Evolutionary conservation across 2,329 filamentous ascomycete species (phyloP).

Genomic region (Paracoccidioides brasiliensis): DNA sequence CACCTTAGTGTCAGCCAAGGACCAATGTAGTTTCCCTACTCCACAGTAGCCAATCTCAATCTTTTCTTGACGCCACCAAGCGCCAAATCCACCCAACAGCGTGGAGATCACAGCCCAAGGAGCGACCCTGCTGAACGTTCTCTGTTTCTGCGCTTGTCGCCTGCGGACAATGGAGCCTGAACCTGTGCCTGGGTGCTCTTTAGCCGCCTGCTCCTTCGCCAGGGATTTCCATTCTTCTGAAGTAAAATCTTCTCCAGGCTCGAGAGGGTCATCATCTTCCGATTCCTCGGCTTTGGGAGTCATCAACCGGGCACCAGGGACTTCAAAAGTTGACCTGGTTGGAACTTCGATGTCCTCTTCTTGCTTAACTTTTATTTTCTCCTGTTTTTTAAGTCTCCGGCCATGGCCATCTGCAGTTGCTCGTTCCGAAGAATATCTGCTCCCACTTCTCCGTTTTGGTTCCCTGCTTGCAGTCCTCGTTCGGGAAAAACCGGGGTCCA

Average conservation of each 20-base stretch:
- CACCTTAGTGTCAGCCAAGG: constrained; percentile 48
- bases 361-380: constrained; percentile 29
- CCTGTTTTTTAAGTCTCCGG: constrained; percentile 14
- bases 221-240: constrained; percentile 78
- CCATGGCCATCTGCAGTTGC: constrained; percentile 12
- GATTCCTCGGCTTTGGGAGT: constrained; percentile 28
- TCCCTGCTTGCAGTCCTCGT: constrained; percentile 17
- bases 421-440: constrained; percentile 28
- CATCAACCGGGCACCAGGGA: constrained; percentile 36
- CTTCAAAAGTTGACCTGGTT: constrained; percentile 46
- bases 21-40: constrained; percentile 53
- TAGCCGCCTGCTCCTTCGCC: constrained; percentile 51
- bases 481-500: constrained; percentile 37
- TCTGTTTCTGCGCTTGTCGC: constrained; percentile 19
- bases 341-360: constrained; percentile 43
- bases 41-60: constrained; percentile 92
- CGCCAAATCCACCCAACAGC: constrained; percentile 57
- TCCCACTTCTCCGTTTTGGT: constrained; percentile 40
- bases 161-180: constrained; percentile 10
- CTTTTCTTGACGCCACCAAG: constrained; percentile 90
- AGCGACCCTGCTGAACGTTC: constrained; percentile 45
- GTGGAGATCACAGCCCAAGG: constrained; percentile 59
- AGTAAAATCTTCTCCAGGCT: constrained; percentile 83
- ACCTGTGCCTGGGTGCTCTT: constrained; percentile 34
- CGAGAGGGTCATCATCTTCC: constrained; percentile 45